phyloP scores from a whole-genome alignment of 345 rosid species.

The Combretum micranthum region DNA sequence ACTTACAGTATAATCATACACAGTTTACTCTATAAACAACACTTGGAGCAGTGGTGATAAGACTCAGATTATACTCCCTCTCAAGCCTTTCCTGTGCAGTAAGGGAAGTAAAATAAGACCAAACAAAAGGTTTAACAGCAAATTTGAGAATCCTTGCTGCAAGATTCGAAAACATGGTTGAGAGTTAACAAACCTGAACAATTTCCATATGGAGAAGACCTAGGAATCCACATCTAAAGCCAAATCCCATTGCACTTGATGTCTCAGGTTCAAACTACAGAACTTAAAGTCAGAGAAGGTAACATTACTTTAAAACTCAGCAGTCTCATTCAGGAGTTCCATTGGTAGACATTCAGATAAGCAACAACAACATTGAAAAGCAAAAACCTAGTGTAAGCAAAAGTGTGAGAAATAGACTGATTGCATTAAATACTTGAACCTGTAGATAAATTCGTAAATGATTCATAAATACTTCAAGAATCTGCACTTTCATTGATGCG shows the following conservation, averaged over 20 bases:
- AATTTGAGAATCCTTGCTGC: not conserved
- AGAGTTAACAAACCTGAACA: constrained; percentile 62
- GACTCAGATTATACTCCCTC: constrained; percentile 94
- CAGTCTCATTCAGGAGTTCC: too few species aligned
- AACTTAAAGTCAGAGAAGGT: not conserved
- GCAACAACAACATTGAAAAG: not conserved
- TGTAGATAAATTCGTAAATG: too few species aligned
- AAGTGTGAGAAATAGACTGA: too few species aligned
- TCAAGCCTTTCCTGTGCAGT: constrained; percentile 90
- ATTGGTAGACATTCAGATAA: too few species aligned
- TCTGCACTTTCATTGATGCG: too few species aligned
- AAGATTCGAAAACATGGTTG: not conserved
- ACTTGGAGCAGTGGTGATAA: constrained; percentile 98
- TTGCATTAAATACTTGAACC: too few species aligned
- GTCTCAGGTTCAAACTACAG: constrained; percentile 95
- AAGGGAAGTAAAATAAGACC: constrained; percentile 2
- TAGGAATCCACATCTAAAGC: constrained; percentile 95
- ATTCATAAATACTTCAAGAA: too few species aligned
- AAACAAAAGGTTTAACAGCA: not conserved
- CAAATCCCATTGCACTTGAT: constrained; percentile 99
- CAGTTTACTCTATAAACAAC: constrained; percentile 90
- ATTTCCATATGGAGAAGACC: constrained; percentile 99
- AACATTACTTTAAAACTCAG: too few species aligned
- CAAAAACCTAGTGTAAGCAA: too few species aligned
- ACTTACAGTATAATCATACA: constrained; percentile 69